A percentile compares a stretch with the other conserved stretches of the same genome.
phyloP scores from a whole-genome alignment of 1,284 basidiomycete species.

The Sutorius eximius region DNA sequence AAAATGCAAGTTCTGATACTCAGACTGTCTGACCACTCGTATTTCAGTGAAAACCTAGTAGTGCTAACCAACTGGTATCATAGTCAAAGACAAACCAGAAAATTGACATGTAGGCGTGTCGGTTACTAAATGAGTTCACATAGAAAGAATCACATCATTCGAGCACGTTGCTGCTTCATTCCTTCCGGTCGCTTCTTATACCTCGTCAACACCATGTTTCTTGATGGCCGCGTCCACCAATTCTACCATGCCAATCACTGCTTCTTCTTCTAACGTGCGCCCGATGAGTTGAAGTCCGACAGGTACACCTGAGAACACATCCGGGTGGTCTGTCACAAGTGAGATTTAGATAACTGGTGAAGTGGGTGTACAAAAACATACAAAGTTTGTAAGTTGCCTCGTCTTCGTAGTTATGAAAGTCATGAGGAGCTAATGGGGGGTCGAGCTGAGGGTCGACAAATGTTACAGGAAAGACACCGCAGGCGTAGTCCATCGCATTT shows the following conservation, averaged over 20 bases:
- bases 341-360: not conserved
- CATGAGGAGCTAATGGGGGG: slow-evolving; percentile 40
- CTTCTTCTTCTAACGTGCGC: slow-evolving; percentile 72
- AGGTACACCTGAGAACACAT: slow-evolving; percentile 59
- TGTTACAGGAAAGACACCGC: slow-evolving; percentile 66
- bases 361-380: slow-evolving; percentile 36
- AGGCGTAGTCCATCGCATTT: slow-evolving; percentile 72
- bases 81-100: too few species aligned
- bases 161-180: too few species aligned
- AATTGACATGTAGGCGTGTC: too few species aligned
- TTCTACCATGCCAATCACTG: slow-evolving; percentile 64
- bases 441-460: slow-evolving; percentile 56
- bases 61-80: too few species aligned
- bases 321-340: slow-evolving; percentile 52
- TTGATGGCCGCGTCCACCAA: slow-evolving; percentile 49
- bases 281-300: slow-evolving; percentile 72
- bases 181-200: not conserved
- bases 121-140: too few species aligned
- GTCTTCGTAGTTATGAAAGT: slow-evolving; percentile 54
- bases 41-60: too few species aligned
- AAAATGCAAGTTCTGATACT: too few species aligned
- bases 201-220: slow-evolving; percentile 4
- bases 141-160: too few species aligned
- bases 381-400: slow-evolving; percentile 56
- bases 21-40: too few species aligned